Conservation (phyloP, 2,329 filamentous ascomycete genomes). For the Colletotrichum simmondsii region DNA sequence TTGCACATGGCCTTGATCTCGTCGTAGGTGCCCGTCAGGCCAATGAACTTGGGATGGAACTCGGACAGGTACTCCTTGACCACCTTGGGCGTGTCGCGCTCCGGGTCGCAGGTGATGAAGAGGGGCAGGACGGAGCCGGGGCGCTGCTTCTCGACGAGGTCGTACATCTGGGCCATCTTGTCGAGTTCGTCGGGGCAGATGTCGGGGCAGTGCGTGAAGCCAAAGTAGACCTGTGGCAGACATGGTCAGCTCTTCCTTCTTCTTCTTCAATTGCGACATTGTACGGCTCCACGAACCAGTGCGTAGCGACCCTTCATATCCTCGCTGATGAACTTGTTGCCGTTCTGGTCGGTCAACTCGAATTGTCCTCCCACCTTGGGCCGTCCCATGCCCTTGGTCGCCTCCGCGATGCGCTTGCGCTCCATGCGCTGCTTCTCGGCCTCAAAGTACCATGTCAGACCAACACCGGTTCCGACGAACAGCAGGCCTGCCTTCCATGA, state of each 20-base stretch:
- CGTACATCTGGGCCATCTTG: slow-evolving; percentile 98
- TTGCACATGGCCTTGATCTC: slow-evolving; percentile 96
- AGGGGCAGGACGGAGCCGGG: slow-evolving; percentile 75
- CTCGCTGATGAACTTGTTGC: slow-evolving; percentile 79
- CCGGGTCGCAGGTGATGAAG: slow-evolving; percentile 96
- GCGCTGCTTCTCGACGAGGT: slow-evolving; percentile 68
- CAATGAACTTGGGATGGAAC: slow-evolving; percentile 88
- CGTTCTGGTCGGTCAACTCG: slow-evolving; percentile 83
- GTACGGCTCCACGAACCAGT: slow-evolving; percentile 63
- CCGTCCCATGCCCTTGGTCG: slow-evolving; percentile 90
- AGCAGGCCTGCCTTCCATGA: slow-evolving; percentile 90
- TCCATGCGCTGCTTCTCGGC: slow-evolving; percentile 93
- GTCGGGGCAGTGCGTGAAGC: slow-evolving; percentile 97
- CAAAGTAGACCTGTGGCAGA: slow-evolving; percentile 84
- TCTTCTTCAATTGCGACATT: neutral
- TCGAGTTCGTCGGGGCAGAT: slow-evolving; percentile 99
- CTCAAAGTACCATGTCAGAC: slow-evolving; percentile 90
- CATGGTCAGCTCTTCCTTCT: neutral
- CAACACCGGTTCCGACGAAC: slow-evolving; percentile 82
- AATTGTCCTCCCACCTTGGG: slow-evolving; percentile 95
- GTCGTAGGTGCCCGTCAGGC: slow-evolving; percentile 92
- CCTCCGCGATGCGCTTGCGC: slow-evolving; percentile 87
- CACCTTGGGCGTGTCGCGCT: slow-evolving; percentile 86
- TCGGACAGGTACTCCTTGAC: slow-evolving; percentile 88
- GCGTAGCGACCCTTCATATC: slow-evolving; percentile 89